Percentiles rank a stretch among this genome's conserved stretches.
Conservation (phyloP, 768 basidiomycete genomes). For the Lyophyllum semitale region DNA sequence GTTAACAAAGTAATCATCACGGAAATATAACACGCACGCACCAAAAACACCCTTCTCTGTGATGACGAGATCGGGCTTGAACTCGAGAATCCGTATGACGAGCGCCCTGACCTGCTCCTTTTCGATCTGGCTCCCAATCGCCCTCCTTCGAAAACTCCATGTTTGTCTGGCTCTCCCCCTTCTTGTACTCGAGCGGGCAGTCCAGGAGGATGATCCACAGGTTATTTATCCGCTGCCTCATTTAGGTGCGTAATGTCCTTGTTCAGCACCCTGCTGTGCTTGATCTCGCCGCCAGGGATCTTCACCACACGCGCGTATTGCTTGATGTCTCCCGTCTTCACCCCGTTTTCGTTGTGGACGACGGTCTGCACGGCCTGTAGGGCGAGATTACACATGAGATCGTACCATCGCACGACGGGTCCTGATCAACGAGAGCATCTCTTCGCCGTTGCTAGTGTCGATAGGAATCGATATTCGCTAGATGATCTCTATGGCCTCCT, state of each 20-base stretch:
- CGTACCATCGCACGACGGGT: slow-evolving; percentile 92
- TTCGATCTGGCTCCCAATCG: slow-evolving; percentile 94
- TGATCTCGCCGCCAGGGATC: slow-evolving; percentile 96
- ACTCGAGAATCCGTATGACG: slow-evolving; percentile 84
- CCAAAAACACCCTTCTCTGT: slow-evolving; percentile 99
- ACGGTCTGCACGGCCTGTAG: slow-evolving; percentile 91
- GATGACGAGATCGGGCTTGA: slow-evolving; percentile 93
- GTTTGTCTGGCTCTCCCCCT: slow-evolving; percentile 97
- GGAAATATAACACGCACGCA: slow-evolving; percentile 35
- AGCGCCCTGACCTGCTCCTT: slow-evolving; percentile 94
- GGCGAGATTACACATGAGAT: slow-evolving; percentile 96
- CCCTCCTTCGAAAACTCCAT: slow-evolving; percentile 95
- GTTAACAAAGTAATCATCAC: background rate
- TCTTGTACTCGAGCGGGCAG: slow-evolving; percentile 98
- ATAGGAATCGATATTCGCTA: slow-evolving; percentile 88
- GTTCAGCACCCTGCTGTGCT: slow-evolving; percentile 89
- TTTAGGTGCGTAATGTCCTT: slow-evolving; percentile 99
- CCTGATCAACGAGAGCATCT: slow-evolving; percentile 97
- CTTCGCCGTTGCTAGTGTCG: slow-evolving; percentile 77
- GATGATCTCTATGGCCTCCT: slow-evolving; percentile 88
- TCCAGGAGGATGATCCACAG: slow-evolving; percentile 89
- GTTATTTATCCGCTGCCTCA: slow-evolving; percentile 88
- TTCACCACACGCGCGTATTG: slow-evolving; percentile 98
- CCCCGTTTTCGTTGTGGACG: slow-evolving; percentile 69
- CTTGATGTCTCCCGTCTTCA: slow-evolving; percentile 96